Evolutionary conservation across 2,329 filamentous ascomycete species (phyloP).

Genomic region (Botryotinia convoluta): DNA sequence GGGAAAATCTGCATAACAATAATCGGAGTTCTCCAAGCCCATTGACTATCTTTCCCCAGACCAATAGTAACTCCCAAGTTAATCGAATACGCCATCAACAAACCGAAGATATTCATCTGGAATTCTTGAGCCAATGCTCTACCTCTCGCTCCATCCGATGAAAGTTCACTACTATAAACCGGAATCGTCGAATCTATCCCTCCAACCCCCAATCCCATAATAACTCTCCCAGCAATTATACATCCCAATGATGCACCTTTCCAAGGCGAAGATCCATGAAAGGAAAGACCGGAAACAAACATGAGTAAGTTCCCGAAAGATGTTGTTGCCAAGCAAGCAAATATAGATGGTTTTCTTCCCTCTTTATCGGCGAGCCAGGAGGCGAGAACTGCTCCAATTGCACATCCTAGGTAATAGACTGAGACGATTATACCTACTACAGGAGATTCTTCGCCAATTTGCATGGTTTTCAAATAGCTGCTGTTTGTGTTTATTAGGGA

Average conservation of each 20-base stretch:
- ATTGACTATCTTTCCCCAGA: slow-evolving; percentile 55
- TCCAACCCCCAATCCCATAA: slow-evolving; percentile 56
- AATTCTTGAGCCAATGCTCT: slow-evolving; percentile 61
- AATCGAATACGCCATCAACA: slow-evolving; percentile 59
- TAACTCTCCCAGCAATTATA: slow-evolving; percentile 40
- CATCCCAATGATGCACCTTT: slow-evolving; percentile 48
- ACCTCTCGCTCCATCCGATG: slow-evolving; percentile 54
- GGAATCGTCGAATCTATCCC: slow-evolving; percentile 61
- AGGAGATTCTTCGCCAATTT: slow-evolving; percentile 40
- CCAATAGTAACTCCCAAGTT: slow-evolving; percentile 53
- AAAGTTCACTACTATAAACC: slow-evolving; percentile 56
- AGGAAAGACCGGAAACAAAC: slow-evolving; percentile 55
- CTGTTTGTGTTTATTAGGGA: slow-evolving; percentile 61
- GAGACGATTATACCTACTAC: slow-evolving; percentile 47
- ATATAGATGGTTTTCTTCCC: slow-evolving; percentile 55
- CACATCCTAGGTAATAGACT: slow-evolving; percentile 61
- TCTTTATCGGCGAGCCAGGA: slow-evolving; percentile 53
- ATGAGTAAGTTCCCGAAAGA: slow-evolving; percentile 58
- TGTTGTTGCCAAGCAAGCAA: slow-evolving; percentile 52
- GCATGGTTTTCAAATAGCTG: slow-evolving; percentile 56
- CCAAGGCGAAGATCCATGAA: slow-evolving; percentile 42
- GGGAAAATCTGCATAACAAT: slow-evolving; percentile 61
- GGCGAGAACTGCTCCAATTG: slow-evolving; percentile 55
- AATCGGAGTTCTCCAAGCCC: slow-evolving; percentile 62
- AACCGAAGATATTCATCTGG: slow-evolving; percentile 61